These are phyloP conservation scores for Alternaria sp. DNA, from an alignment of 2,329 filamentous ascomycete species.

Conservation along the genomic window DNA sequence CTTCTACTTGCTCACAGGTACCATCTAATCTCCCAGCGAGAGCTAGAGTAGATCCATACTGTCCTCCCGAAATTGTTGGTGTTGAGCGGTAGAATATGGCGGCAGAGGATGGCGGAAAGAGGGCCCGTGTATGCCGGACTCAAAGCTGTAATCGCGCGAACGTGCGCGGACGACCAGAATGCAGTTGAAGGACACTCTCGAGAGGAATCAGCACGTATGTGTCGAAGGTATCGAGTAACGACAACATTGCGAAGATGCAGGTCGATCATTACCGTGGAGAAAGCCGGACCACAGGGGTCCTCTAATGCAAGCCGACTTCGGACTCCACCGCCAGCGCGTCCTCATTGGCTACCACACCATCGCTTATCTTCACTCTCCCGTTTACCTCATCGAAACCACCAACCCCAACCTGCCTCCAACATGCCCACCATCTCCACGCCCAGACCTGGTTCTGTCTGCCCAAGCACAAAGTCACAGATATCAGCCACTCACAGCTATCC, in stretches of 20 bases:
- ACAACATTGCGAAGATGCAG: slow-evolving; percentile 2
- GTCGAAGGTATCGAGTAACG: slow-evolving; percentile 24
- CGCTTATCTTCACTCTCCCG: slow-evolving; percentile 29
- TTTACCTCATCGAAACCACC: slow-evolving; percentile 35
- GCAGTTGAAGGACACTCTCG: not conserved
- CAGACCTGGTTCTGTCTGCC: slow-evolving; percentile 4
- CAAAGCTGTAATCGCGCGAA: not conserved
- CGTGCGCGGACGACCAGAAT: not conserved
- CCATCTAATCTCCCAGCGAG: not conserved
- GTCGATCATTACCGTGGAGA: slow-evolving; percentile 18
- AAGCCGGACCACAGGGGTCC: not conserved
- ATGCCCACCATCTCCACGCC: slow-evolving; percentile 21
- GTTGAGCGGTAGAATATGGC: not conserved
- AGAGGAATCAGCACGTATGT: not conserved
- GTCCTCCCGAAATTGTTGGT: not conserved
- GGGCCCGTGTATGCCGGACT: not conserved
- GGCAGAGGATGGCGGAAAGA: not conserved
- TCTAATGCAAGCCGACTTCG: slow-evolving; percentile 11
- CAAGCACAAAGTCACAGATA: not conserved
- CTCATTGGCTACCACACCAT: slow-evolving; percentile 18
- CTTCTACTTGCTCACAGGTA: not conserved
- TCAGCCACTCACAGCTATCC: slow-evolving; percentile 24
- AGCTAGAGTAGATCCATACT: not conserved
- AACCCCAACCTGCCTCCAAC: slow-evolving; percentile 16
- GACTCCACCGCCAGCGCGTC: not conserved